A percentile compares a stretch with the other conserved stretches of the same genome.
These are phyloP conservation scores for Paramarasmius palmivorus DNA, from an alignment of 1,284 basidiomycete genomes.

Conservation along the genomic window DNA sequence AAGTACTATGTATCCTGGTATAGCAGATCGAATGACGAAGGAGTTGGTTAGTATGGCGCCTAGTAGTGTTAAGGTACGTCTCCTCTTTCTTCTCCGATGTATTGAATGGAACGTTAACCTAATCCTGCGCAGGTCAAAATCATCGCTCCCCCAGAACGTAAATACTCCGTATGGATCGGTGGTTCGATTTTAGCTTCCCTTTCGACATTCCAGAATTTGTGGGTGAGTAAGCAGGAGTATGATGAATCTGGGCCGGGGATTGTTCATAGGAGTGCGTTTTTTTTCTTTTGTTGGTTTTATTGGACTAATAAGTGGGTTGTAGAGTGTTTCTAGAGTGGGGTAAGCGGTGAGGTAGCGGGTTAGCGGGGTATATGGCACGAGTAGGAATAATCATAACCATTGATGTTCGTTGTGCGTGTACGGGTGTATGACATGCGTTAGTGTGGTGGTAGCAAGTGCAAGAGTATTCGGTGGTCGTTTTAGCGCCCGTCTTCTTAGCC, in stretches of 20 bases:
- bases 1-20: conserved; percentile 98
- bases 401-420: no score
- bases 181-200: conserved; percentile 14
- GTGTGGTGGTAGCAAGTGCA: no score
- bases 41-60: conserved; percentile 90
- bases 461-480: no score
- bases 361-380: no score
- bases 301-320: no score
- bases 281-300: no score
- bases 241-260: conserved; percentile 17
- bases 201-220: conserved; percentile 15
- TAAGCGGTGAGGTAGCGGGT: no score
- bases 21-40: conserved; percentile 97
- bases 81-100: background rate
- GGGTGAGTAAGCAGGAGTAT: conserved; percentile 16
- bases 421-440: no score
- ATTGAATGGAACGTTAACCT: background rate
- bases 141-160: conserved; percentile 14
- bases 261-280: conserved; percentile 17
- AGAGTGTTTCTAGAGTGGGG: no score
- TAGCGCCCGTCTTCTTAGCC: no score
- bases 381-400: no score
- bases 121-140: conserved; percentile 8
- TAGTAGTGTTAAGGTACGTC: conserved; percentile 82
- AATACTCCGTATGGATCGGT: conserved; percentile 17